Base-by-base conservation (phyloP, 2,329 filamentous ascomycete species). In the Sclerotinia spermophila region DNA sequence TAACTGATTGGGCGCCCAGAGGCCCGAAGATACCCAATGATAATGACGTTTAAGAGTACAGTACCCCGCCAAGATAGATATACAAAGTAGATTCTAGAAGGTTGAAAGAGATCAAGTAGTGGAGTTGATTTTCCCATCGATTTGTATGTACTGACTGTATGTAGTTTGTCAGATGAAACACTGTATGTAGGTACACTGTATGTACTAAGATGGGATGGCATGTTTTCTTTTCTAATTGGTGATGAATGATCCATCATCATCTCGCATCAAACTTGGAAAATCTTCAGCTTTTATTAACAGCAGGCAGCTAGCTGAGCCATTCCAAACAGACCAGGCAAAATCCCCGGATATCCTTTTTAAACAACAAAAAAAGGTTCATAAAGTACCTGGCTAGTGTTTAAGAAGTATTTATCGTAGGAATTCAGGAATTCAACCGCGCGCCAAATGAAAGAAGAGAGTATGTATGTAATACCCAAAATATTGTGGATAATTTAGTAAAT, bases 1-100 rank as follows among this genome's bases (percentile, higher is more conserved):
- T 64, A 38, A 53, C 33, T 40, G 61, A 65, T 65, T 65, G 62
- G 62, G 62, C 62, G 17, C 33, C 17, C 35, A 40, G 62, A 40
- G 62, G 62, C 62, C 62, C 27, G 45, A 51, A 65, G 45, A 65
- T 65, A 65, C 62, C 62, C 62, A 65, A 65, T 65, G 62, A 65
- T 33, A 33, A 65, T 65, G 45, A 65, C 45, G 61, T 53, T 65
- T 27, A 5, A 15, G 30, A 65, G 33, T 21, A 53, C 62, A 65
- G 33, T 21, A 53, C 62, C 62, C 62, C 62, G 62, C 62, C 45
- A 40, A 40, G 48, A 53, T 48, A 19, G n/a, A n/a, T n/a, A n/a
- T n/a, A n/a, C n/a, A n/a, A n/a, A n/a, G n/a, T 44, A 44, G 42
- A 62, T 62, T 64, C 60, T 64, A 64, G 61, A 64, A 64, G 61